These are phyloP conservation scores for Strobilomyces echinocephalus DNA, from an alignment of 768 basidiomycete genomes.

Conservation along the genomic window DNA sequence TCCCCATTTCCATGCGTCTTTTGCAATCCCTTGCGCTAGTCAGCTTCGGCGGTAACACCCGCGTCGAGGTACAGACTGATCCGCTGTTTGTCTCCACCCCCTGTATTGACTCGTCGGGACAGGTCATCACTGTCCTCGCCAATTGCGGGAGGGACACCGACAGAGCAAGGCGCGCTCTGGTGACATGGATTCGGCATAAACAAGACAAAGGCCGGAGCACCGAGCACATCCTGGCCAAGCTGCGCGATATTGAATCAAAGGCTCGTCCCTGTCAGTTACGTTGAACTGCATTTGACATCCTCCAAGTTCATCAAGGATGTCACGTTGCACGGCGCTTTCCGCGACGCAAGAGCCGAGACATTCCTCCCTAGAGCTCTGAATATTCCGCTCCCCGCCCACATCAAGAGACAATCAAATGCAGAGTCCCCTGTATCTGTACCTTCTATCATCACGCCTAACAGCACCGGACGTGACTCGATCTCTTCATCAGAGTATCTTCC, in stretches of 20 bases:
- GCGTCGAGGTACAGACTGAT: constrained; percentile 22
- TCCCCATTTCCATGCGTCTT: background rate
- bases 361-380: constrained; percentile 23
- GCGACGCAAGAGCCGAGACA: constrained; percentile 30
- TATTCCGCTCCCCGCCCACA: constrained; percentile 20
- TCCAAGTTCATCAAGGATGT: constrained; percentile 29
- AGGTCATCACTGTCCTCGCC: constrained; percentile 32
- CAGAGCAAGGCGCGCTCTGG: constrained; percentile 24
- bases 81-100: too few species aligned
- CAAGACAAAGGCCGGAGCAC: constrained; percentile 28
- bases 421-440: background rate
- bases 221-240: constrained; percentile 28
- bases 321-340: constrained; percentile 27
- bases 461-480: background rate
- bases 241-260: constrained; percentile 29
- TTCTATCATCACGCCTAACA: background rate
- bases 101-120: background rate
- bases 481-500: background rate
- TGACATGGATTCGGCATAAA: constrained; percentile 28
- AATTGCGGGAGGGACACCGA: constrained; percentile 30
- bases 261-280: constrained; percentile 3
- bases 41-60: constrained; percentile 28
- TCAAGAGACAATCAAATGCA: background rate
- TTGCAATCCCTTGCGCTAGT: constrained; percentile 1
- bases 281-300: background rate